Base-by-base conservation (phyloP, 805 yeast species). In the Kazachstania bromeliacearum region DNA sequence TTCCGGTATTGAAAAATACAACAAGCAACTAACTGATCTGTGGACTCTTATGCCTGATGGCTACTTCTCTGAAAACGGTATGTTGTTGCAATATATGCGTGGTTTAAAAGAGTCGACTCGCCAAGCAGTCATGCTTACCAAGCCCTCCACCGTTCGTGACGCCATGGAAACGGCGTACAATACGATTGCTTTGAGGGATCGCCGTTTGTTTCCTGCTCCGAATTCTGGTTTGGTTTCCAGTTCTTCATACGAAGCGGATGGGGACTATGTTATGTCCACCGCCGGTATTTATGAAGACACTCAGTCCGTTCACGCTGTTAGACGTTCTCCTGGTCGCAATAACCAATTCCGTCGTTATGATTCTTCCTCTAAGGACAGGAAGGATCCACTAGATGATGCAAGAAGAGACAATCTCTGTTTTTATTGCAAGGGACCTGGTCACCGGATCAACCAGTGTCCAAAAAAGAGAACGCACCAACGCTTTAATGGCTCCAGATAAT, bases 371-470 rank as follows among this genome's bases (percentile, higher is more conserved):
- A 14, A 14, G 26, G 26, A 14, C 9, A 24, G n/a, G 5, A 24
- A 24, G 5, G n/a, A 5, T 4, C 5, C 9, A 5, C 26, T 24
- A 10, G 31, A 28, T 8, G 31, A 28, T 13, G 8, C 15, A 10
- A n/a, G 31, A 8, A 4, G 5, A 4, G 5, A 5, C 4, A 28
- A 28, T 17, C 16, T 28, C 9, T 28, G 31, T 17, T 7, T 28
- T 15, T 28, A 7, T 16, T 28, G 31, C 20, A 28, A 28, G 18
- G 13, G 17, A 28, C 18, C 18, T 5, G 31, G 31, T 17, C 31
- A 28, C 31, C 13, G 31, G 9, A 28, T 28, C 16, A 13, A 28
- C 10, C 9, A 28, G 5, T 28, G 41, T n/a, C n/a, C n/a, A n/a
- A n/a, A n/a, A n/a, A n/a, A n/a, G n/a, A n/a, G n/a, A n/a, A n/a